Conservation (phyloP, 495 filamentous ascomycete genomes). For the Aspergillus incahuasiensis region DNA sequence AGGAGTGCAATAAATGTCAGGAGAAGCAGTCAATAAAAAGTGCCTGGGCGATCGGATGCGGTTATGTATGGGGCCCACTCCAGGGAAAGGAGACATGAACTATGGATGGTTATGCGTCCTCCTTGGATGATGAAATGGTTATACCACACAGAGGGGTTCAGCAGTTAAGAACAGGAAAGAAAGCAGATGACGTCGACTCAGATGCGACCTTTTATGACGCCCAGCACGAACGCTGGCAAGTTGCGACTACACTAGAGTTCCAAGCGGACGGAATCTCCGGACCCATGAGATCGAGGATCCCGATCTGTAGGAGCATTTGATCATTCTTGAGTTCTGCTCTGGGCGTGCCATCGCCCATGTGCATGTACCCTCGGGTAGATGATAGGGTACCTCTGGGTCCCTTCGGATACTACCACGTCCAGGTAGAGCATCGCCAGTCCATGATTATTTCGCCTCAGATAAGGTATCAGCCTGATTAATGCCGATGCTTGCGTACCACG, state of each 20-base stretch:
- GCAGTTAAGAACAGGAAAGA: constrained; percentile 6
- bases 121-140: neutral
- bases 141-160: constrained; percentile 9
- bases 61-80: neutral
- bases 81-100: neutral
- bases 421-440: neutral
- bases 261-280: constrained; percentile 16
- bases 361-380: neutral
- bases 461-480: neutral
- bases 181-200: constrained; percentile 28
- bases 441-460: neutral
- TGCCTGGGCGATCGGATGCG: constrained; percentile 1
- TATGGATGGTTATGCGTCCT: neutral
- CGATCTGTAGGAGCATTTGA: neutral
- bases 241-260: neutral
- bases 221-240: constrained; percentile 2
- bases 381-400: too few relatives aligned
- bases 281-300: constrained; percentile 3
- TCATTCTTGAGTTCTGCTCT: too few relatives aligned
- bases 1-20: neutral
- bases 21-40: neutral
- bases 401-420: too few relatives aligned
- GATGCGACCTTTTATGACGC: constrained; percentile 25
- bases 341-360: too few relatives aligned
- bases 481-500: neutral